phyloP scores from a whole-genome alignment of 805 yeast species.

The Candida pseudoglaebosa region DNA sequence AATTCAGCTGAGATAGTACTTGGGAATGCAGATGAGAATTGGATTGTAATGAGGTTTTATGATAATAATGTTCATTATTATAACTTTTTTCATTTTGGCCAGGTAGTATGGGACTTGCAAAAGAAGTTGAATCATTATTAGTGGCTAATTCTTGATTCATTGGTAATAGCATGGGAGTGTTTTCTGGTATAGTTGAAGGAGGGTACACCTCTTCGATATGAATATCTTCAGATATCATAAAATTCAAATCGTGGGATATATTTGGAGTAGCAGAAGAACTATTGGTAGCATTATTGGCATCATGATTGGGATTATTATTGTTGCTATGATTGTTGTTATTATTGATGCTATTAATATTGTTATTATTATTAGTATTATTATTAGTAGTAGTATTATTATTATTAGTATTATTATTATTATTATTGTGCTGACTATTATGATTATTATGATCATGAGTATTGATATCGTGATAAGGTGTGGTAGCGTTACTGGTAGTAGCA shows the following conservation, averaged over 20 bases:
- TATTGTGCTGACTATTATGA: neutral
- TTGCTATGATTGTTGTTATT: slow-evolving; percentile 7
- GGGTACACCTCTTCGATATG: slow-evolving; percentile 20
- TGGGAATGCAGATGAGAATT: slow-evolving; percentile 7
- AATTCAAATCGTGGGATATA: slow-evolving; percentile 15
- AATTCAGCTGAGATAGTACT: slow-evolving; percentile 43
- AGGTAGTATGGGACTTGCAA: slow-evolving; percentile 36
- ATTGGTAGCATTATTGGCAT: slow-evolving; percentile 6
- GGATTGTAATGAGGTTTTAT: slow-evolving; percentile 18
- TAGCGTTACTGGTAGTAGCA: no score
- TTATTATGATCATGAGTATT: neutral
- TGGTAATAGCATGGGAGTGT: slow-evolving; percentile 24
- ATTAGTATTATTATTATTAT: neutral
- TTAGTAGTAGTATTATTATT: neutral
- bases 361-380: slow-evolving; percentile 3
- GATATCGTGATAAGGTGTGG: no score
- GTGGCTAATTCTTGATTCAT: slow-evolving; percentile 5
- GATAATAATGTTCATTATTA: slow-evolving; percentile 39
- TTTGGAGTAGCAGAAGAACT: slow-evolving; percentile 9
- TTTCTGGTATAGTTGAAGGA: slow-evolving; percentile 18
- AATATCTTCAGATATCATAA: slow-evolving; percentile 21
- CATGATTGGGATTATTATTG: slow-evolving; percentile 8
- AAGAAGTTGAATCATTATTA: slow-evolving; percentile 10
- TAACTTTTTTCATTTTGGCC: slow-evolving; percentile 39
- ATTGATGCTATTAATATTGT: slow-evolving; percentile 3